A percentile compares a stretch with the other conserved stretches of the same genome.
phyloP scores from a whole-genome alignment of 257 asterid species.

The Datura wrightii region DNA sequence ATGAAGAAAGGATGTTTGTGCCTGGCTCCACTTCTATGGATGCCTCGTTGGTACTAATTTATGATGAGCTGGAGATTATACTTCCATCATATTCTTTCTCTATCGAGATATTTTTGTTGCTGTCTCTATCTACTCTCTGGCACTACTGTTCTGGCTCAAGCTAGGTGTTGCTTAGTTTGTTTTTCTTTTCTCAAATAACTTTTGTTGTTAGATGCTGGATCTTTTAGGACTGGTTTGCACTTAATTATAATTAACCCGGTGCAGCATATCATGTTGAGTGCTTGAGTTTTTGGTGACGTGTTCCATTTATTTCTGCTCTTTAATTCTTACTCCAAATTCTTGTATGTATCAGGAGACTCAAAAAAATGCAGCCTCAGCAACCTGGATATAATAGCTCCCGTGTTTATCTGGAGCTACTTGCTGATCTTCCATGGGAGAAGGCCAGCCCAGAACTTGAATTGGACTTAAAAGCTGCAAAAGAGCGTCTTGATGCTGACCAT shows the following conservation, averaged over 20 bases:
- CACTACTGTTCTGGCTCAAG: not conserved
- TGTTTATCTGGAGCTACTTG: slow-evolving; percentile 93
- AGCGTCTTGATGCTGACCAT: slow-evolving; percentile 91
- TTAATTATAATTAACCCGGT: not conserved
- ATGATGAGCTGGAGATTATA: not conserved
- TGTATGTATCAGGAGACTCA: slow-evolving; percentile 78
- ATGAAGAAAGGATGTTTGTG: not conserved
- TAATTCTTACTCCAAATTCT: slow-evolving; percentile 40
- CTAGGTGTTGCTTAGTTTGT: slow-evolving; percentile 19
- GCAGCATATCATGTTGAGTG: slow-evolving; percentile 5
- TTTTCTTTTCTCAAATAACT: not conserved
- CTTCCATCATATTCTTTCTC: not conserved
- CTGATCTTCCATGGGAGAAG: slow-evolving; percentile 97
- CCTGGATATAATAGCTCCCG: slow-evolving; percentile 98
- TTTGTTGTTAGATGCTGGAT: slow-evolving; percentile 4
- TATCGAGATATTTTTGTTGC: not conserved
- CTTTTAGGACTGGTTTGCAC: not conserved
- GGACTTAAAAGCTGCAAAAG: slow-evolving; percentile 86
- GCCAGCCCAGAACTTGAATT: slow-evolving; percentile 81
- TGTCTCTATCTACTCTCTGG: slow-evolving; percentile 1
- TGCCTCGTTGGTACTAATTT: not conserved
- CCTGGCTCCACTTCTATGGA: not conserved
- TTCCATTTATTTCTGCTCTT: slow-evolving; percentile 7
- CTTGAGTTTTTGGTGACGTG: slow-evolving; percentile 33
- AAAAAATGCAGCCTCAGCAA: slow-evolving; percentile 99